Conservation (phyloP, 345 rosid species). For the Rhodamnia rubescens region DNA sequence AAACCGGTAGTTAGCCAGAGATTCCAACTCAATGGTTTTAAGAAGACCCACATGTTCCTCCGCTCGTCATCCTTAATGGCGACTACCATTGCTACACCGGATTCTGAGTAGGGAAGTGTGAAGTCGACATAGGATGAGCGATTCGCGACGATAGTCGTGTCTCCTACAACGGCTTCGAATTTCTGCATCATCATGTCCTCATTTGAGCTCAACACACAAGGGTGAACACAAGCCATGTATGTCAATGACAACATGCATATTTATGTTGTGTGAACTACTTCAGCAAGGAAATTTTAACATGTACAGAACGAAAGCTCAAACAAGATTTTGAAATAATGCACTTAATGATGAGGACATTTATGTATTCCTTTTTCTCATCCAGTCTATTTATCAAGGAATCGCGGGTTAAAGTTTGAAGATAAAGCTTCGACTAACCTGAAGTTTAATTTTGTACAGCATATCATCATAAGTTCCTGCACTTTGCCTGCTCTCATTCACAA, state of each 20-base stretch:
- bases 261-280: neutral
- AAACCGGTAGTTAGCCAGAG: slow-evolving; percentile 49
- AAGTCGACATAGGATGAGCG: slow-evolving; percentile 48
- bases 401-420: neutral
- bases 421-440: neutral
- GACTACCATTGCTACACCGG: slow-evolving; percentile 67
- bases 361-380: neutral
- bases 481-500: neutral
- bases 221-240: neutral
- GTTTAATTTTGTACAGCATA: neutral
- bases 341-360: neutral
- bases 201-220: neutral
- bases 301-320: neutral
- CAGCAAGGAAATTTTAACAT: neutral
- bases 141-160: slow-evolving; percentile 31
- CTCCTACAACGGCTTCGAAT: slow-evolving; percentile 59
- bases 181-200: slow-evolving; percentile 11
- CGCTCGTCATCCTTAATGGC: slow-evolving; percentile 20
- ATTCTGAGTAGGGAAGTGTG: slow-evolving; percentile 55
- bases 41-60: slow-evolving; percentile 54
- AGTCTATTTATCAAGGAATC: neutral
- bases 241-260: neutral
- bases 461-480: slow-evolving; percentile 2
- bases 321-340: neutral
- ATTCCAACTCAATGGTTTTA: slow-evolving; percentile 48